Conservation (phyloP, 1,284 basidiomycete species). For the Rhodotorula sp. region DNA sequence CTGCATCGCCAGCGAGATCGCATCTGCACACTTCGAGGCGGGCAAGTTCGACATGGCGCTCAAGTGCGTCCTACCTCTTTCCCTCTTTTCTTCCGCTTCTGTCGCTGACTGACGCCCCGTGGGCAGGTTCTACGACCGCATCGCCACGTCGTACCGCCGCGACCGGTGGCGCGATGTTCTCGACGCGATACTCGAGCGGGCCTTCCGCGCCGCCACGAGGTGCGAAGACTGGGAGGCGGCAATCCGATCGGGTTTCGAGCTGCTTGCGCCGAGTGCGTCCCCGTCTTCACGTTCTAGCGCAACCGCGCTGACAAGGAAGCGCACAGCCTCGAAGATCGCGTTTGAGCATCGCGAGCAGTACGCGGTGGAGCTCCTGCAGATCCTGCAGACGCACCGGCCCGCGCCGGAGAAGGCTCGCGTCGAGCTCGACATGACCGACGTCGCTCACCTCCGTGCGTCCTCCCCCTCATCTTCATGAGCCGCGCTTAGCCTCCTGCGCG, state of each 20-base stretch:
- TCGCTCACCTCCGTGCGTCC: slow-evolving; percentile 64
- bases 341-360: slow-evolving; percentile 47
- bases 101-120: neutral
- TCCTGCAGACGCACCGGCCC: slow-evolving; percentile 64
- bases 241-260: slow-evolving; percentile 72
- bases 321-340: slow-evolving; percentile 13
- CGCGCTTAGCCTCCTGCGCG: slow-evolving; percentile 5
- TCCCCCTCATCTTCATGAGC: neutral
- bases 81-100: neutral
- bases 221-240: slow-evolving; percentile 73
- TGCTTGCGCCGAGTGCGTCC: slow-evolving; percentile 68
- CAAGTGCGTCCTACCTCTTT: slow-evolving; percentile 57
- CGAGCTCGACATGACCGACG: slow-evolving; percentile 64
- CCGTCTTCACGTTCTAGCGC: neutral
- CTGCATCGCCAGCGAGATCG: slow-evolving; percentile 82
- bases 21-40: slow-evolving; percentile 73
- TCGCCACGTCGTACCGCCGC: slow-evolving; percentile 76
- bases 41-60: slow-evolving; percentile 81
- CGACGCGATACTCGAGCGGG: slow-evolving; percentile 67
- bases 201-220: slow-evolving; percentile 76
- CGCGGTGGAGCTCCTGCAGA: slow-evolving; percentile 66
- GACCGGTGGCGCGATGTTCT: slow-evolving; percentile 76
- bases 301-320: neutral
- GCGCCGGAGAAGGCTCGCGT: slow-evolving; percentile 61
- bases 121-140: slow-evolving; percentile 80